Evolutionary conservation across 306 rosid species (phyloP), one percentile per base, ranked within the genome.

Genomic region (Rubus idaeus): DNA sequence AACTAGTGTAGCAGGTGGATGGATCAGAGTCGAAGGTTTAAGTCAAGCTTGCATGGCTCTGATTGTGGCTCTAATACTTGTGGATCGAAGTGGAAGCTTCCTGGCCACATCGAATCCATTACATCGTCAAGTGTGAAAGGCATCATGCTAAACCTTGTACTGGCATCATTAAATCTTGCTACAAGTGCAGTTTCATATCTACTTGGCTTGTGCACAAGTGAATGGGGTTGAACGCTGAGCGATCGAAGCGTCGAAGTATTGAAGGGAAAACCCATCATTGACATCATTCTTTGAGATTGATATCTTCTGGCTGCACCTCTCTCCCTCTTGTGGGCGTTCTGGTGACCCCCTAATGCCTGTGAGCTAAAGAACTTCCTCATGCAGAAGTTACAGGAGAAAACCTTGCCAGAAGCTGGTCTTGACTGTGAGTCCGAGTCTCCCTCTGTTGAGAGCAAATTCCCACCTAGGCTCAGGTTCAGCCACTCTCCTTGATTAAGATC

Each of bases 271-370:
- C 92, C 91, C 90, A 90, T 82, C 84, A 86, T 80, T 26, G 90
- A 75, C 91, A 86, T 88, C 83, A 90, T 79, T 81, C 90, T 84
- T 79, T 90, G 97, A 45, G 98, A 81, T 67, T 89, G 98, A 75
- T 86, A 89, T 84, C 96, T 93, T 85, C 91, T 89, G 8, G 94
- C 90, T 55, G 94, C 99, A 14, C 97, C 97, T 83, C 99, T 87
- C 74, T 92, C 98, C 73, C 98, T 93, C 82, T 92, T 92, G 86
- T 96, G 98, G 21, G 98, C 99, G 62, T 96, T 96, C 78, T 92
- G 98, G 77, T 92, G 99, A 47, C 98, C 99, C 40, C 99, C 99
- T 77, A 96, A 78, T 58, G 99, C 99, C 57, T 96, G 99, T 64
- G 99, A 96, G 47, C 97, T 92, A 56, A 74, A 89, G 86, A 96